These are phyloP conservation scores for Jatropha podagrica DNA, from an alignment of 441 rosid species.

Conservation along the genomic window DNA sequence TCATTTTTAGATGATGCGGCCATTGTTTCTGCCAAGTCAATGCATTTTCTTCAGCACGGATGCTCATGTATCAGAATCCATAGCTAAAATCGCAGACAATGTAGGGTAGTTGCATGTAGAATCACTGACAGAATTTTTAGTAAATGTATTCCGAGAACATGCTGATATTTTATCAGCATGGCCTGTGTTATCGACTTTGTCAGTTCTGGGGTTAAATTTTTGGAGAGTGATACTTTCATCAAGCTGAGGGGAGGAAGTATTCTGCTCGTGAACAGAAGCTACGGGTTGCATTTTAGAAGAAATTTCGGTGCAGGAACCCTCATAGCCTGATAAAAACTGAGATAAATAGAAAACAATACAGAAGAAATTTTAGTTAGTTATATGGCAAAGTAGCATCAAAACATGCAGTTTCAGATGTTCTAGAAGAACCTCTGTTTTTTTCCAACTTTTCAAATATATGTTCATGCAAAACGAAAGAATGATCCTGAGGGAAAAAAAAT, in stretches of 20 bases:
- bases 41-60: conserved; percentile 39
- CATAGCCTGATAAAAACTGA: conserved; percentile 48
- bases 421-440: not conserved
- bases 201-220: conserved; percentile 24
- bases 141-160: conserved; percentile 11
- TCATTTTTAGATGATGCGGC: conserved; percentile 42
- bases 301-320: conserved; percentile 22
- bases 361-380: conserved; percentile 8
- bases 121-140: conserved; percentile 2
- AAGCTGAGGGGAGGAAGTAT: conserved; percentile 21
- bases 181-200: conserved; percentile 7
- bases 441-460: not conserved
- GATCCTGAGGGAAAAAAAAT: not conserved
- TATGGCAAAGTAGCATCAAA: not conserved
- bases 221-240: conserved; percentile 31
- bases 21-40: conserved; percentile 43
- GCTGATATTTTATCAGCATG: conserved; percentile 2
- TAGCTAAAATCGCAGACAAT: conserved; percentile 47
- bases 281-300: conserved; percentile 23
- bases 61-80: conserved; percentile 68
- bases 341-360: conserved; percentile 11
- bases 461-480: not conserved
- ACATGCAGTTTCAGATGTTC: not conserved
- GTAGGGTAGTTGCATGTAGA: conserved; percentile 34
- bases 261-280: conserved; percentile 16